Evolutionary conservation across 257 asterid species (phyloP).

Genomic region (Paraleonurus japonicus): DNA sequence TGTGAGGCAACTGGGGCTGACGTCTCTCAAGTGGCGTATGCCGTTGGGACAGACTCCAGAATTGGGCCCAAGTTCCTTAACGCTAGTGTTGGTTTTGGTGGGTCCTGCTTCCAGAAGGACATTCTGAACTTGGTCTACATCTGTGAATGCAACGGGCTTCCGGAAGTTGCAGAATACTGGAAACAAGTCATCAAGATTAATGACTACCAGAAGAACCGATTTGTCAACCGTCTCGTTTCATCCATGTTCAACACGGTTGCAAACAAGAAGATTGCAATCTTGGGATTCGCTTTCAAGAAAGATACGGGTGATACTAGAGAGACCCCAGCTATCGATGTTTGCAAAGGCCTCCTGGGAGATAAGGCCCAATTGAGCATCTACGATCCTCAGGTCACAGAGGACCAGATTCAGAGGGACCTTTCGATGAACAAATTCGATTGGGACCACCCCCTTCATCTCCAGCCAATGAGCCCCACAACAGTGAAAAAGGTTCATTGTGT

Average conservation of each 20-base stretch:
- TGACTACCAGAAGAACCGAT: slow-evolving; percentile 77
- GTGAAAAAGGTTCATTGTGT: slow-evolving; percentile 60
- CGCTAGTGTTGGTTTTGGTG: slow-evolving; percentile 90
- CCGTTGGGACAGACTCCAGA: slow-evolving; percentile 77
- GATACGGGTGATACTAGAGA: slow-evolving; percentile 86
- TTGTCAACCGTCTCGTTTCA: slow-evolving; percentile 70
- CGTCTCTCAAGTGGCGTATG: slow-evolving; percentile 67
- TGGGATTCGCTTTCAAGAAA: slow-evolving; percentile 85
- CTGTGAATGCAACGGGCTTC: slow-evolving; percentile 87
- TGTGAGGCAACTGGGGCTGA: slow-evolving; percentile 92
- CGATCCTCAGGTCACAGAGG: slow-evolving; percentile 83
- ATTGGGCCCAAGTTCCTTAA: slow-evolving; percentile 82
- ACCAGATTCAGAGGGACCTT: slow-evolving; percentile 89
- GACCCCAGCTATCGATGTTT: slow-evolving; percentile 84
- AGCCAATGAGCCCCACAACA: slow-evolving; percentile 83
- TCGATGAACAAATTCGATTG: slow-evolving; percentile 79
- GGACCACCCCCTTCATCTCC: slow-evolving; percentile 93
- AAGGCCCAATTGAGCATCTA: slow-evolving; percentile 78
- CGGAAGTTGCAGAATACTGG: slow-evolving; percentile 90
- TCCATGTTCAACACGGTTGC: slow-evolving; percentile 89
- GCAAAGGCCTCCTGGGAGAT: slow-evolving; percentile 83
- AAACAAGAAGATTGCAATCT: slow-evolving; percentile 74
- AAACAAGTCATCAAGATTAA: slow-evolving; percentile 85
- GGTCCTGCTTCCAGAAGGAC: slow-evolving; percentile 93
- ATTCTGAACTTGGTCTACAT: slow-evolving; percentile 79